phyloP scores from a whole-genome alignment of 1,284 basidiomycete species.

The Apiotrichum mycotoxinovorans region DNA sequence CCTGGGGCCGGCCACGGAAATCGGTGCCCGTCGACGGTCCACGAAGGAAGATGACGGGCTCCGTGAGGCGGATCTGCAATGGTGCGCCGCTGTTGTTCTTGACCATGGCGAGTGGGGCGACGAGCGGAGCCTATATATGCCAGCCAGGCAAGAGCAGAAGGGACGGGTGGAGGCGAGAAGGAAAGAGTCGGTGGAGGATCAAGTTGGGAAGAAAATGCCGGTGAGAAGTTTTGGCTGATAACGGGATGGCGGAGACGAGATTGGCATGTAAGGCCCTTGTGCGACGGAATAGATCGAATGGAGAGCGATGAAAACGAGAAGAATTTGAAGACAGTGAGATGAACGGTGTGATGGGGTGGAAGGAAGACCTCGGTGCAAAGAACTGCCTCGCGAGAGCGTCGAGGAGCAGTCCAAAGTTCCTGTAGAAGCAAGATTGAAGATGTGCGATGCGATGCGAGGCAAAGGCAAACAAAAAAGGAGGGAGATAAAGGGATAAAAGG shows the following conservation, averaged over 20 bases:
- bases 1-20: conserved; percentile 52
- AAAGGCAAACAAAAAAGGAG: no score
- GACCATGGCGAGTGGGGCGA: conserved; percentile 61
- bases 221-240: neutral
- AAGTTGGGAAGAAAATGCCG: neutral
- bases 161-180: neutral
- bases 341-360: no score
- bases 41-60: conserved; percentile 76
- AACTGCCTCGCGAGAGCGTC: no score
- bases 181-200: neutral
- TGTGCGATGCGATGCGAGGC: no score
- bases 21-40: conserved; percentile 49
- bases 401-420: no score
- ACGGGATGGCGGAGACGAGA: neutral
- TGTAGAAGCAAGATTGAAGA: no score
- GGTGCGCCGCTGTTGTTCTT: conserved; percentile 66
- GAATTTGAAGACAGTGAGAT: neutral
- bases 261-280: neutral
- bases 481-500: no score
- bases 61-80: conserved; percentile 67
- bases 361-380: no score
- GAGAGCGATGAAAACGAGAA: neutral
- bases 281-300: conserved; percentile 52
- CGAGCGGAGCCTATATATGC: conserved; percentile 40
- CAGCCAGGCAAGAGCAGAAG: neutral